A percentile compares a stretch with the other conserved stretches of the same genome.
Conservation (phyloP, 140 eudicot species). For the Erigeron philadelphicus region DNA sequence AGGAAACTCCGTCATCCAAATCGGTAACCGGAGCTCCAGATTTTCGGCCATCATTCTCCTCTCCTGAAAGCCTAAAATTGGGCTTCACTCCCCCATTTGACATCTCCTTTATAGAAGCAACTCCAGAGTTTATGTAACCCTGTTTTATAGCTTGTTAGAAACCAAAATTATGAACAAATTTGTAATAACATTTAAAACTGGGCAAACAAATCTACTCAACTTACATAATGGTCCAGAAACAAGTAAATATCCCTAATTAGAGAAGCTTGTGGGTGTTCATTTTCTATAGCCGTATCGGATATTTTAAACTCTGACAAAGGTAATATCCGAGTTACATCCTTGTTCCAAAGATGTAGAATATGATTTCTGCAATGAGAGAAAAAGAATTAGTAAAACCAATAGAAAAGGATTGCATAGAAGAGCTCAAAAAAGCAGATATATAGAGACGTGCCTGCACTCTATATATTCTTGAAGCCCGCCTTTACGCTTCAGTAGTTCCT, state of each 20-base stretch:
- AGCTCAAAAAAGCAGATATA: not conserved
- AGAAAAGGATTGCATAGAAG: not conserved
- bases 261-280: constrained; percentile 59
- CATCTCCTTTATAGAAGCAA: constrained; percentile 66
- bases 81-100: constrained; percentile 40
- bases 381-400: constrained; percentile 13
- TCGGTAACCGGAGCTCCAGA: constrained; percentile 41
- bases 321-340: constrained; percentile 76
- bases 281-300: constrained; percentile 42
- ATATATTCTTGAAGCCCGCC: constrained; percentile 86
- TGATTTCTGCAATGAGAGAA: constrained; percentile 54
- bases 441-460: constrained; percentile 76
- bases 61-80: constrained; percentile 47
- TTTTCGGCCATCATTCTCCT: constrained; percentile 39
- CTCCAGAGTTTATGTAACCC: constrained; percentile 92
- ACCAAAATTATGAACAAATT: not conserved
- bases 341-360: constrained; percentile 85
- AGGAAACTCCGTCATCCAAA: constrained; percentile 73
- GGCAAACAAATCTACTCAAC: constrained; percentile 27
- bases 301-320: constrained; percentile 76
- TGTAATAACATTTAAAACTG: not conserved
- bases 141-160: constrained; percentile 32
- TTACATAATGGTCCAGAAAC: constrained; percentile 87
- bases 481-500: constrained; percentile 83
- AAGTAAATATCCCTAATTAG: constrained; percentile 60